These are phyloP conservation scores for Stereum hirsutum DNA, from an alignment of 1,284 basidiomycete species.

Conservation along the genomic window DNA sequence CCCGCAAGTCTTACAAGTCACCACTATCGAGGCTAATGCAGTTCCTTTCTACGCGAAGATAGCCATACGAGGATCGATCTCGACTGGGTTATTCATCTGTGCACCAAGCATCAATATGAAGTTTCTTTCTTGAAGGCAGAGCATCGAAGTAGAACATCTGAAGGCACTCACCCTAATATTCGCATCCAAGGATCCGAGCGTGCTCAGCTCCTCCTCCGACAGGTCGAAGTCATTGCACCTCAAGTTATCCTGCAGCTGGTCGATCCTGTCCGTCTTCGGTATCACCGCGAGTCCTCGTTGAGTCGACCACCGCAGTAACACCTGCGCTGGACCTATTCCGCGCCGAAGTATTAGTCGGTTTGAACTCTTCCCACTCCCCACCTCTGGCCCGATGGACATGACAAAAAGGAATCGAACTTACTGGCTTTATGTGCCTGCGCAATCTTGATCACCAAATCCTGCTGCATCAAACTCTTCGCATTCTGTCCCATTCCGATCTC, in stretches of 20 bases:
- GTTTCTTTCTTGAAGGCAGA: conserved; percentile 4
- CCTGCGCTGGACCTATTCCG: conserved; percentile 43
- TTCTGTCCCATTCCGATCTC: conserved; percentile 44
- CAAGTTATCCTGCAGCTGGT: conserved; percentile 55
- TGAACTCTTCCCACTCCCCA: too few relatives aligned
- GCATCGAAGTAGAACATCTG: background rate
- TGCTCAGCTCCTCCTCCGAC: conserved; percentile 46
- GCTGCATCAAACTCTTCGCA: conserved; percentile 41
- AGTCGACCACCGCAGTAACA: conserved; percentile 73
- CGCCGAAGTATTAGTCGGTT: conserved; percentile 18
- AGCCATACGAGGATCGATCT: conserved; percentile 50
- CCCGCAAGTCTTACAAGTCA: too few relatives aligned
- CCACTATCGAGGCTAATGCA: too few relatives aligned
- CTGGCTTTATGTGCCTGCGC: conserved; percentile 48
- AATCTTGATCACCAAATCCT: conserved; percentile 35
- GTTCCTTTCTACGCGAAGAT: conserved; percentile 54
- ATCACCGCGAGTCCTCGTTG: conserved; percentile 73
- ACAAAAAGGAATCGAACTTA: conserved; percentile 19
- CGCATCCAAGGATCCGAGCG: conserved; percentile 54
- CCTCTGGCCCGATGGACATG: too few relatives aligned
- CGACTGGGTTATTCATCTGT: conserved; percentile 63
- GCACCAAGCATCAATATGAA: background rate
- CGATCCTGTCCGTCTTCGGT: conserved; percentile 57
- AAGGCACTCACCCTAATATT: conserved; percentile 42
- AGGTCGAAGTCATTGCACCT: conserved; percentile 49